These are phyloP conservation scores for Pittosporum tobira DNA, from an alignment of 129 eudicot species.

Conservation along the genomic window DNA sequence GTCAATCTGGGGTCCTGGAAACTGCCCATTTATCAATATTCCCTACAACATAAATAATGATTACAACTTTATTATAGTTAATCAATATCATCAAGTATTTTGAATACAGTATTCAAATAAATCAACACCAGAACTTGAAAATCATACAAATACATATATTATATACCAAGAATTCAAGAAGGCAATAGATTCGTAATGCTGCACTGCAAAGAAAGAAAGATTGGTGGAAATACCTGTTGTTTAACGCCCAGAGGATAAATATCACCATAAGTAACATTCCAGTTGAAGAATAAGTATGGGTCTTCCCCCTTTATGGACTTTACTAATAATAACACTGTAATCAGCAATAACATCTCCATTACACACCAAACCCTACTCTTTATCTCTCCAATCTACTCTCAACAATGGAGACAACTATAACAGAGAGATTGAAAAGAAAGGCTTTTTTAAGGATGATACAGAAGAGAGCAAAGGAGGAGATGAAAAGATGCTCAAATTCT, in stretches of 20 bases:
- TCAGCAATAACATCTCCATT: constrained; percentile 11
- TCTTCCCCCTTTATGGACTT: constrained; percentile 34
- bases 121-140: no score
- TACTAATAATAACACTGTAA: constrained; percentile 1
- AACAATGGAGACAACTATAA: no score
- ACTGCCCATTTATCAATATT: constrained; percentile 59
- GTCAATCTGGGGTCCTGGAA: constrained; percentile 57
- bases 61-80: neutral
- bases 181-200: no score
- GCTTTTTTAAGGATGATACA: no score
- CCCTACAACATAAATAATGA: constrained; percentile 28
- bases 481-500: no score
- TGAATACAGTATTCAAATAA: no score
- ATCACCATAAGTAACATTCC: constrained; percentile 76
- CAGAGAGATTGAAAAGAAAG: no score
- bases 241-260: constrained; percentile 63
- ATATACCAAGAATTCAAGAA: neutral
- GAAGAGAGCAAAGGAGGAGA: no score
- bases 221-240: constrained; percentile 32
- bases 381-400: neutral
- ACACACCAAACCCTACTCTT: neutral
- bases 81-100: no score
- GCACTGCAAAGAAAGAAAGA: no score
- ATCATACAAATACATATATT: neutral
- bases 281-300: constrained; percentile 44